Conservation (phyloP, 805 yeast genomes). For the Jamesozyma lodderae region DNA sequence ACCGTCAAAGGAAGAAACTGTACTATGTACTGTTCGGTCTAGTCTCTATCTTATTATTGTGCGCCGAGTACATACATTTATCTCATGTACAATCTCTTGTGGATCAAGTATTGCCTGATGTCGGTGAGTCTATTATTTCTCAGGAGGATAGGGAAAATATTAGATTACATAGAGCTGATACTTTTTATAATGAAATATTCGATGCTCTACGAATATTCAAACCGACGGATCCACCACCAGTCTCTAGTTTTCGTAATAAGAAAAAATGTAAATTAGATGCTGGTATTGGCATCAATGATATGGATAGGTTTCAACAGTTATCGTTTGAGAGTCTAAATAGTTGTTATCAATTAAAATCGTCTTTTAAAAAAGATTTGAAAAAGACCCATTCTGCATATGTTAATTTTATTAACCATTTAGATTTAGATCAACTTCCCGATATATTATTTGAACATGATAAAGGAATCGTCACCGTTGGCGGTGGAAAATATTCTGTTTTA, state of each 20-base stretch:
- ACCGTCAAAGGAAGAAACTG: too few relatives aligned
- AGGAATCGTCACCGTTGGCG: slow-evolving; percentile 67
- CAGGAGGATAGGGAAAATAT: neutral
- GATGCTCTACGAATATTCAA: neutral
- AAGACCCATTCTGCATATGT: neutral
- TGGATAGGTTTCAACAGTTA: slow-evolving; percentile 12
- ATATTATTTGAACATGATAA: slow-evolving; percentile 15
- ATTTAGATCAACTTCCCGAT: neutral
- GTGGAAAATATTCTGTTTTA: slow-evolving; percentile 60
- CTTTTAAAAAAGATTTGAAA: neutral
- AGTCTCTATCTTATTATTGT: too few relatives aligned
- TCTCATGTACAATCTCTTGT: too few relatives aligned
- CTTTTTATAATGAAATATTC: slow-evolving; percentile 1
- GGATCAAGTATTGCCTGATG: too few relatives aligned
- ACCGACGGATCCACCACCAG: slow-evolving; percentile 2
- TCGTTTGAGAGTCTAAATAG: slow-evolving; percentile 14
- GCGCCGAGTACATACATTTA: too few relatives aligned
- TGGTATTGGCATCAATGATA: slow-evolving; percentile 16
- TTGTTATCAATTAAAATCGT: slow-evolving; percentile 16
- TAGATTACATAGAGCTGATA: neutral
- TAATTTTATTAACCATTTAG: neutral
- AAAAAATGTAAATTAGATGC: slow-evolving; percentile 13
- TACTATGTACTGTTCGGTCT: too few relatives aligned
- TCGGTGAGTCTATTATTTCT: too few relatives aligned
- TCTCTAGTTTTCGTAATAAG: slow-evolving; percentile 1